Percentiles rank a stretch among this genome's conserved stretches.
phyloP scores from a whole-genome alignment of 805 yeast genomes.

The Teunomyces panamensis region DNA sequence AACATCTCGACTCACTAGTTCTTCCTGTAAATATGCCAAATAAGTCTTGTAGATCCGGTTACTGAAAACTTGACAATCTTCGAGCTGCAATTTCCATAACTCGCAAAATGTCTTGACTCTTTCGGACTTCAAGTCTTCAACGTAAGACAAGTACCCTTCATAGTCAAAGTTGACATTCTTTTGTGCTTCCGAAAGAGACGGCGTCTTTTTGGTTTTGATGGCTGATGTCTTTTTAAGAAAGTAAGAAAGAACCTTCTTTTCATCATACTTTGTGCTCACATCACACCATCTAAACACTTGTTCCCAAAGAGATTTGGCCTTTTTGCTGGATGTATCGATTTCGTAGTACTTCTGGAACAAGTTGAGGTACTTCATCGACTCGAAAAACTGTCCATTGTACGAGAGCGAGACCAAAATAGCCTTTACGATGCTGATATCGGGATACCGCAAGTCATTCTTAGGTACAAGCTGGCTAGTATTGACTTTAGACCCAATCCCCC shows the following conservation, averaged over 20 bases:
- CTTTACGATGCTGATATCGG: conserved; percentile 21
- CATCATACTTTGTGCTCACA: conserved; percentile 27
- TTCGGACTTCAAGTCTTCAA: conserved; percentile 20
- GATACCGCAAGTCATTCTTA: conserved; percentile 18
- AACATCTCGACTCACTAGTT: conserved; percentile 11
- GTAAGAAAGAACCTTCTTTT: conserved; percentile 23
- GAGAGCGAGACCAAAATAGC: conserved; percentile 33
- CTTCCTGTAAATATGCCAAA: conserved; percentile 22
- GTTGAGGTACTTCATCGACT: conserved; percentile 34
- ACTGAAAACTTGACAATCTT: conserved; percentile 22
- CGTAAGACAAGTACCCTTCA: conserved; percentile 31
- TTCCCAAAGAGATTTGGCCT: conserved; percentile 33
- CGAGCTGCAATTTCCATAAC: conserved; percentile 34
- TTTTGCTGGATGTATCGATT: conserved; percentile 14
- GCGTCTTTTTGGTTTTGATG: conserved; percentile 1
- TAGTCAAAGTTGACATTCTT: conserved; percentile 36
- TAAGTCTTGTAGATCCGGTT: conserved; percentile 22
- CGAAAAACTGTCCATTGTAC: conserved; percentile 28
- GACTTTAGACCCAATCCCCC: conserved; percentile 26
- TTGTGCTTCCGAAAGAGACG: conserved; percentile 25
- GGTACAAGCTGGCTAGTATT: background rate
- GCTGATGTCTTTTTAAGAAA: conserved; percentile 20
- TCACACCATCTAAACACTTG: conserved; percentile 37
- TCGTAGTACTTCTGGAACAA: conserved; percentile 31
- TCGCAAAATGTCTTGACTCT: conserved; percentile 26